Evolutionary conservation across 2,329 filamentous ascomycete species (phyloP).

Genomic region (Exophiala sideris): DNA sequence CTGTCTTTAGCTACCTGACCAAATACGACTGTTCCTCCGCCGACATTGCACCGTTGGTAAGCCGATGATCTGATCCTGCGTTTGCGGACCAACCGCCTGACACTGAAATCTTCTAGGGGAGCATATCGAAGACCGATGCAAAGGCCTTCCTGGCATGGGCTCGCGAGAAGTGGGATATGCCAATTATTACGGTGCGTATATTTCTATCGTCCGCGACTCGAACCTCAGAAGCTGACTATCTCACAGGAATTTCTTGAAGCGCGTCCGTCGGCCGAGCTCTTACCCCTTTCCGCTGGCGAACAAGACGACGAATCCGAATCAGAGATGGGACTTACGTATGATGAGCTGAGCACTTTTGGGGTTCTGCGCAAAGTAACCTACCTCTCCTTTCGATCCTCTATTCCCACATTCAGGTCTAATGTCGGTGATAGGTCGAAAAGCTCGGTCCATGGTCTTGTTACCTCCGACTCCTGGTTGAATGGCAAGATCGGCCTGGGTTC

Average conservation of each 20-base stretch:
- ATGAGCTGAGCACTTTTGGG: constrained; percentile 53
- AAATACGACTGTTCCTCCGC: constrained; percentile 63
- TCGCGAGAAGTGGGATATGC: constrained; percentile 56
- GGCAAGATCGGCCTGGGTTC: constrained; percentile 30
- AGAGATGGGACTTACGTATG: constrained; percentile 50
- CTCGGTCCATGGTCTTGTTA: constrained; percentile 56
- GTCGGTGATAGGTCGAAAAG: constrained; percentile 36
- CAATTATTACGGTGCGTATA: constrained; percentile 40
- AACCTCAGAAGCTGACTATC: neutral
- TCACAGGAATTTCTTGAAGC: constrained; percentile 63
- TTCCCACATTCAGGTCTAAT: neutral
- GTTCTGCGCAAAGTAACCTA: constrained; percentile 50
- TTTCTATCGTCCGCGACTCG: neutral
- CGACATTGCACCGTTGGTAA: constrained; percentile 61
- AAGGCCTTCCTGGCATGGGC: constrained; percentile 70
- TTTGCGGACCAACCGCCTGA: neutral
- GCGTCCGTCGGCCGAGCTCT: constrained; percentile 60
- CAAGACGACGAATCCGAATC: constrained; percentile 58
- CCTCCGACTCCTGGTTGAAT: constrained; percentile 42
- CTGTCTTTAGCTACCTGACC: constrained; percentile 57
- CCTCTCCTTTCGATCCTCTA: constrained; percentile 29
- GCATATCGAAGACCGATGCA: constrained; percentile 64
- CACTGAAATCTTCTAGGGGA: constrained; percentile 37
- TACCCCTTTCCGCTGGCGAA: constrained; percentile 61
- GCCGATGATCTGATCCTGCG: constrained; percentile 26